These are phyloP conservation scores for Krasilnikovozyma curviuscula DNA, from an alignment of 768 basidiomycete genomes.

Conservation along the genomic window DNA sequence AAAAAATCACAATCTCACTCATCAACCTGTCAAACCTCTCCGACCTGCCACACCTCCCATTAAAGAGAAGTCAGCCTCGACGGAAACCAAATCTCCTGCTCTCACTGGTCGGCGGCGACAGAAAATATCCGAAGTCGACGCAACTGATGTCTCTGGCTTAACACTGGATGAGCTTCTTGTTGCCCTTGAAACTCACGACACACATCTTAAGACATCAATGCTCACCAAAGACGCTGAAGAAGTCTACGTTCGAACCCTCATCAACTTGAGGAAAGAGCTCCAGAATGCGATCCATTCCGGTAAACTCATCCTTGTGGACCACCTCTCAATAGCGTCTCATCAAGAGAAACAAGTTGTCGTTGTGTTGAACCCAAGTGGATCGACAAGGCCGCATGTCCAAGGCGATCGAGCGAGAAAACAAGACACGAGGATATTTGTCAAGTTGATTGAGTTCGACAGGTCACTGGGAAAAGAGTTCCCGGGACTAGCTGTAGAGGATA, in stretches of 20 bases:
- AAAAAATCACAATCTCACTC: neutral
- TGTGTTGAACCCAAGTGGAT: slow-evolving; percentile 22
- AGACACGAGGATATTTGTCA: slow-evolving; percentile 23
- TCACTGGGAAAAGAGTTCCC: slow-evolving; percentile 4
- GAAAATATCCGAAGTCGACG: slow-evolving; percentile 14
- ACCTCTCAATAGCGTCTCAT: slow-evolving; percentile 14
- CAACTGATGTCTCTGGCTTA: slow-evolving; percentile 18
- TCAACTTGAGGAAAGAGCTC: slow-evolving; percentile 19
- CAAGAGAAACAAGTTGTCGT: slow-evolving; percentile 18
- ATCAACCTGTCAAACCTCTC: neutral
- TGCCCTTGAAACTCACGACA: slow-evolving; percentile 19
- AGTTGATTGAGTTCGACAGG: slow-evolving; percentile 20
- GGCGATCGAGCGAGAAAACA: slow-evolving; percentile 18
- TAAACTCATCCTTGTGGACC: slow-evolving; percentile 16
- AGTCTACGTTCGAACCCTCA: slow-evolving; percentile 17
- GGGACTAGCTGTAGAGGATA: slow-evolving; percentile 3
- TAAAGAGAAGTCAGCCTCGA: too few relatives aligned
- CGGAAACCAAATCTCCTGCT: slow-evolving; percentile 20
- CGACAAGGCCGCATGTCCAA: slow-evolving; percentile 19
- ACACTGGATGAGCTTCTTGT: slow-evolving; percentile 20
- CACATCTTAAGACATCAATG: slow-evolving; percentile 13
- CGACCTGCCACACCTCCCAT: neutral
- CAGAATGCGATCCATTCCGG: slow-evolving; percentile 17
- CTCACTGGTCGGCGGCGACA: slow-evolving; percentile 20
- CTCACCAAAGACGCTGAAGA: slow-evolving; percentile 21